A percentile compares a stretch with the other conserved stretches of the same genome.
Conservation (phyloP, 2,329 filamentous ascomycete species). For the Xylariaceae sp. region DNA sequence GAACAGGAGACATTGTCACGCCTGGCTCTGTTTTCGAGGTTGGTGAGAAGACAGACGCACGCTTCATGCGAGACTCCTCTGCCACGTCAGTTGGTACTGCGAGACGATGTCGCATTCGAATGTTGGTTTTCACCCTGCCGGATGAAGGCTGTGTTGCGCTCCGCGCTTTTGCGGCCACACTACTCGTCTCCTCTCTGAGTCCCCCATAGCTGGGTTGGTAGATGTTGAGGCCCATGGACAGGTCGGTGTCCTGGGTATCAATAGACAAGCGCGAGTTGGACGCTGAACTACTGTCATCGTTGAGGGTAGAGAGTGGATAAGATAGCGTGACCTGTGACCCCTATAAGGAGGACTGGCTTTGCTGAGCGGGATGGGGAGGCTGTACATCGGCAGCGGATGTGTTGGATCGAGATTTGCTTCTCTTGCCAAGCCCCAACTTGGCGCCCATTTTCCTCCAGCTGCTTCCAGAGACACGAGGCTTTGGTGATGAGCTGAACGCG, state of each 20-base stretch:
- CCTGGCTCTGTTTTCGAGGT: slow-evolving; percentile 7
- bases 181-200: slow-evolving; percentile 35
- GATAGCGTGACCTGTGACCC: slow-evolving; percentile 54
- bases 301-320: slow-evolving; percentile 36
- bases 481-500: slow-evolving; percentile 48
- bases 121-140: slow-evolving; percentile 20
- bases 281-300: slow-evolving; percentile 20
- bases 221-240: slow-evolving; percentile 20
- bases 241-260: slow-evolving; percentile 20
- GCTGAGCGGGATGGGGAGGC: slow-evolving; percentile 31
- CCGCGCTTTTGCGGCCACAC: slow-evolving; percentile 48
- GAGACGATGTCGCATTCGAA: slow-evolving; percentile 24
- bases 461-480: slow-evolving; percentile 51
- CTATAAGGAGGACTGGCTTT: slow-evolving; percentile 48
- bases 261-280: slow-evolving; percentile 19
- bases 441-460: slow-evolving; percentile 64
- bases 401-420: slow-evolving; percentile 43
- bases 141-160: slow-evolving; percentile 23
- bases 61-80: slow-evolving; percentile 22
- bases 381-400: slow-evolving; percentile 39
- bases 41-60: slow-evolving; percentile 19
- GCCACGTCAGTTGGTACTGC: slow-evolving; percentile 27
- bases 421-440: slow-evolving; percentile 56
- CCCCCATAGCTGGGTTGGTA: slow-evolving; percentile 13
- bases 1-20: slow-evolving; percentile 11